A percentile compares a stretch with the other conserved stretches of the same genome.
Evolutionary conservation across 345 rosid genomes (phyloP).

Genomic region (Arabis hirsuta): DNA sequence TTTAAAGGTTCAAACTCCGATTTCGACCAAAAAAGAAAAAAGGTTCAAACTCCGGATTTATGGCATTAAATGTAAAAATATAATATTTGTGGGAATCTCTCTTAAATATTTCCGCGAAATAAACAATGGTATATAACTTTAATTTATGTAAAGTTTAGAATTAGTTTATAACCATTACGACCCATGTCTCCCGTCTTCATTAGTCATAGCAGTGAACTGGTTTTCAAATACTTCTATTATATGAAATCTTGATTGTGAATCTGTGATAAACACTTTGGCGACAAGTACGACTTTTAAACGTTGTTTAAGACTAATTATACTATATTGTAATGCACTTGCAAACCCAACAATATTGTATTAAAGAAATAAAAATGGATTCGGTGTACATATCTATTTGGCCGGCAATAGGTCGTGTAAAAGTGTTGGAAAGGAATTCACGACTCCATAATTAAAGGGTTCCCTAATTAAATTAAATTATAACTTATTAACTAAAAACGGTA

Average conservation of each 20-base stretch:
- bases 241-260: conserved; percentile 18
- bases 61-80: neutral
- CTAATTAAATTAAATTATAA: conserved; percentile 24
- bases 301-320: conserved; percentile 9
- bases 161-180: conserved; percentile 32
- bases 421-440: conserved; percentile 43
- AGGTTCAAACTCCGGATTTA: neutral
- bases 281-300: conserved; percentile 27
- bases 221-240: neutral
- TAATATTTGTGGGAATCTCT: conserved; percentile 6
- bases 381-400: conserved; percentile 32
- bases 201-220: conserved; percentile 24
- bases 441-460: conserved; percentile 42
- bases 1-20: neutral
- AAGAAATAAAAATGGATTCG: conserved; percentile 21
- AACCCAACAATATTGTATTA: conserved; percentile 14
- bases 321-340: conserved; percentile 13
- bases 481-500: conserved; percentile 23
- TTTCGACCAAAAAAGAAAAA: no score
- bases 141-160: neutral
- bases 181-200: conserved; percentile 33
- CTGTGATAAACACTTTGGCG: conserved; percentile 9
- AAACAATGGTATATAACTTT: neutral
- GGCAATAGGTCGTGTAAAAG: conserved; percentile 43
- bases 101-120: neutral